Evolutionary conservation across 75 land plant species (phyloP).

Genomic region (Isoetes taiwanensis): DNA sequence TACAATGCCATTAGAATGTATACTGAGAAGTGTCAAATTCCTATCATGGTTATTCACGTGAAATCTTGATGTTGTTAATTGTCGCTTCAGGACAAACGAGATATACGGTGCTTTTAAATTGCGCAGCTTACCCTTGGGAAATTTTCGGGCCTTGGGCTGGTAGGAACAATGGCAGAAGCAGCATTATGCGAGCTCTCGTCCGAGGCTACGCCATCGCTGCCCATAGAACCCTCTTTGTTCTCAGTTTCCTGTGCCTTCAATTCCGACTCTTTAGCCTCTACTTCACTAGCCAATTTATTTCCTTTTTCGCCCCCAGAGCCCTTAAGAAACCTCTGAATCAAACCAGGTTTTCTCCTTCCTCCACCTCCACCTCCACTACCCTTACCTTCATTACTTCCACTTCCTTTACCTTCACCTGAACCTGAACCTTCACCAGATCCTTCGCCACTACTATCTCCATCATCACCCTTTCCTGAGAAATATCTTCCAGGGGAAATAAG

Average conservation of each 20-base stretch:
- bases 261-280: neutral
- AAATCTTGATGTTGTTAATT: no score
- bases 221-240: neutral
- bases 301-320: neutral
- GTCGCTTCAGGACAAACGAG: no score
- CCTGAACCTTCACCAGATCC: conserved; percentile 25
- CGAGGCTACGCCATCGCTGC: neutral
- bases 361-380: conserved; percentile 15
- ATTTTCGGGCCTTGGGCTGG: conserved; percentile 54
- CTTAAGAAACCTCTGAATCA: conserved; percentile 1
- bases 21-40: neutral
- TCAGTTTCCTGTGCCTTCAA: neutral
- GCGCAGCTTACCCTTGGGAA: conserved; percentile 30
- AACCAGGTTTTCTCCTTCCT: conserved; percentile 19
- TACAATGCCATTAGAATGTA: neutral
- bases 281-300: neutral
- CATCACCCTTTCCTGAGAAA: no score
- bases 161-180: conserved; percentile 48
- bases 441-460: no score
- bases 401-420: conserved; percentile 18
- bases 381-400: conserved; percentile 7
- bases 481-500: no score
- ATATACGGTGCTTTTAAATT: neutral
- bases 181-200: conserved; percentile 4
- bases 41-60: neutral